phyloP scores from a whole-genome alignment of 1,284 basidiomycete genomes.

The Heliocybe sulcata region DNA sequence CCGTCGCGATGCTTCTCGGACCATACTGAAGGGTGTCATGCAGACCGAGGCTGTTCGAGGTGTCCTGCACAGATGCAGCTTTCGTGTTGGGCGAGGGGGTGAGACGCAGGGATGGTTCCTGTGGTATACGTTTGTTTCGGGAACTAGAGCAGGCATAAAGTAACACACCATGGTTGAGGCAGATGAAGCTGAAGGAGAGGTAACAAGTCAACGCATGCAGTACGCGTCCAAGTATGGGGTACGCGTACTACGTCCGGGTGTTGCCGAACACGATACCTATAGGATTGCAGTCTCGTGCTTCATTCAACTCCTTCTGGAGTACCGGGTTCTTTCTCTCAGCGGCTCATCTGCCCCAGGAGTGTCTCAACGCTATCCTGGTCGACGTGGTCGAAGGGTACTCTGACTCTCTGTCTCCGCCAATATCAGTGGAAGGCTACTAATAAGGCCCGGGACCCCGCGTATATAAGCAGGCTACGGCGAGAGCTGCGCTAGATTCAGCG shows the following conservation, averaged over 20 bases:
- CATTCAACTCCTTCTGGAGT: neutral
- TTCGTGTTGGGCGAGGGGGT: slow-evolving; percentile 52
- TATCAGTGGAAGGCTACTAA: too few species aligned
- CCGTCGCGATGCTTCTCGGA: slow-evolving; percentile 64
- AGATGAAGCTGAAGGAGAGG: neutral
- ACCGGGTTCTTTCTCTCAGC: neutral
- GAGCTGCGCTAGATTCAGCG: too few species aligned
- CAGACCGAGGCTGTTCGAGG: slow-evolving; percentile 64
- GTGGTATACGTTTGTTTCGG: neutral
- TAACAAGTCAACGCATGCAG: neutral
- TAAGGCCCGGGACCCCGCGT: too few species aligned
- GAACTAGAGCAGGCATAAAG: neutral
- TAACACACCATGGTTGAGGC: neutral
- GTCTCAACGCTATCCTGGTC: neutral
- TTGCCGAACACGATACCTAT: neutral
- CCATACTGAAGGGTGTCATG: slow-evolving; percentile 79
- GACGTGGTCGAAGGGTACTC: neutral
- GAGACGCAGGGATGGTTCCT: slow-evolving; percentile 64
- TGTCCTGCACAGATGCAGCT: slow-evolving; percentile 61
- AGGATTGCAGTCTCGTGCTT: neutral
- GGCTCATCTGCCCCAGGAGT: neutral
- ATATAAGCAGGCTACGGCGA: too few species aligned
- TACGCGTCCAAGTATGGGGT: neutral
- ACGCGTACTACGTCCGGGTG: neutral
- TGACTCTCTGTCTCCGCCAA: too few species aligned